phyloP scores from a whole-genome alignment of 345 rosid genomes.

The Reutealis trisperma region DNA sequence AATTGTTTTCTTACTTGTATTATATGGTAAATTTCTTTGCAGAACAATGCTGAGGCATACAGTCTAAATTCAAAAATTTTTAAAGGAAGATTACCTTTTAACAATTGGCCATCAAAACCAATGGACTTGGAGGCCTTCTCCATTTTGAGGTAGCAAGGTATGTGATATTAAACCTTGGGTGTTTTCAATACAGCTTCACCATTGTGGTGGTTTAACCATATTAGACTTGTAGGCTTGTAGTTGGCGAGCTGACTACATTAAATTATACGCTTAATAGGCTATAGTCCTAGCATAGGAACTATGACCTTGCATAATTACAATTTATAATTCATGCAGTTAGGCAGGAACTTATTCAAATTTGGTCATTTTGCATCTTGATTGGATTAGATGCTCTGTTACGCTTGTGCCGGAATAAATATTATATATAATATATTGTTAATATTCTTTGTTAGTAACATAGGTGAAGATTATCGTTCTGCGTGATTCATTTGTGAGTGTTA shows the following conservation, averaged over 20 bases:
- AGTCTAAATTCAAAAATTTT: slow-evolving; percentile 38
- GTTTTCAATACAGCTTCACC: not conserved
- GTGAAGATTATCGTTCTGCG: no score
- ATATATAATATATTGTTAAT: no score
- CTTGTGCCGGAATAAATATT: no score
- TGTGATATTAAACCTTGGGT: not conserved
- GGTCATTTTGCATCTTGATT: no score
- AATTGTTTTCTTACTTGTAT: slow-evolving; percentile 1
- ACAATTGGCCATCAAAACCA: slow-evolving; percentile 52
- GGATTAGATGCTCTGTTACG: no score
- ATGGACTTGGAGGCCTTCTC: slow-evolving; percentile 45
- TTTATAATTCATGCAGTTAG: not conserved
- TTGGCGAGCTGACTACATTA: not conserved
- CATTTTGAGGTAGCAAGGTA: slow-evolving; percentile 14
- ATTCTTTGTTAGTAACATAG: no score
- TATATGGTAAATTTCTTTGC: slow-evolving; percentile 26
- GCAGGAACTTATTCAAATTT: no score
- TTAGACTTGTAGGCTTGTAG: not conserved
- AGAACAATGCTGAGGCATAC: slow-evolving; percentile 64
- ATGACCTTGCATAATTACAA: not conserved
- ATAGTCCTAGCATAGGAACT: not conserved
- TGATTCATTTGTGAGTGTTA: no score
- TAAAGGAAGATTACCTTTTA: slow-evolving; percentile 44
- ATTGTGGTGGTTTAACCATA: not conserved
- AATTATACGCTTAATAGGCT: not conserved